Conservation (phyloP, 306 rosid species). For the Parietaria judaica region DNA sequence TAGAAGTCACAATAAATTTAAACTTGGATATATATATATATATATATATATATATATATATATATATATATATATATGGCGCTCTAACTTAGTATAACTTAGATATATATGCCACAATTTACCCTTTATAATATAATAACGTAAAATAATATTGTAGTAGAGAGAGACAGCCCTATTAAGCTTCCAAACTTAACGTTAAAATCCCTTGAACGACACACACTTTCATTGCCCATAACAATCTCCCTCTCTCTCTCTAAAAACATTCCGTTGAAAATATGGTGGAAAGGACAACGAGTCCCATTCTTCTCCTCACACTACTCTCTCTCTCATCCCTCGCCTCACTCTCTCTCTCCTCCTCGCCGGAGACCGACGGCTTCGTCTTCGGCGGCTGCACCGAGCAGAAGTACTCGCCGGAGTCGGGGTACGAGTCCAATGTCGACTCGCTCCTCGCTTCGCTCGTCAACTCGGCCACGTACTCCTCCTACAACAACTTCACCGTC, state of each 20-base stretch:
- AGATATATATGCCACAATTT: too few species aligned
- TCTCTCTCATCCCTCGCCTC: constrained; percentile 8
- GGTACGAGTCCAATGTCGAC: constrained; percentile 71
- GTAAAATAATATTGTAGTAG: too few species aligned
- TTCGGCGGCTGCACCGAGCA: constrained; percentile 83
- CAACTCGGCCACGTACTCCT: constrained; percentile 83
- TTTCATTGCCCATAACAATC: constrained; percentile 1
- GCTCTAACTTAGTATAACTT: too few species aligned
- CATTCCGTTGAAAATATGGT: background rate
- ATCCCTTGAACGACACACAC: background rate
- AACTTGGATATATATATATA: too few species aligned
- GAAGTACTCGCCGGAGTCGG: constrained; percentile 42
- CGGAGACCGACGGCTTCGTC: constrained; percentile 46
- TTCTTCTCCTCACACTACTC: background rate
- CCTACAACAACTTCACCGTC: constrained; percentile 80
- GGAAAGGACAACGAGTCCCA: background rate
- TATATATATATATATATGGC: too few species aligned
- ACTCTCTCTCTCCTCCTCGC: constrained; percentile 17
- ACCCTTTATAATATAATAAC: too few species aligned
- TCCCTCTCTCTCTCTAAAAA: constrained; percentile 4
- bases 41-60: too few species aligned
- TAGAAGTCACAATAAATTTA: too few species aligned
- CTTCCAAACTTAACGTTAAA: constrained; percentile 9
- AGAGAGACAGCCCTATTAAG: background rate
- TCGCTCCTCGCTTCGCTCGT: constrained; percentile 74